phyloP scores from a whole-genome alignment of 73 alveolate species.

The Paramecium octaurelia region DNA sequence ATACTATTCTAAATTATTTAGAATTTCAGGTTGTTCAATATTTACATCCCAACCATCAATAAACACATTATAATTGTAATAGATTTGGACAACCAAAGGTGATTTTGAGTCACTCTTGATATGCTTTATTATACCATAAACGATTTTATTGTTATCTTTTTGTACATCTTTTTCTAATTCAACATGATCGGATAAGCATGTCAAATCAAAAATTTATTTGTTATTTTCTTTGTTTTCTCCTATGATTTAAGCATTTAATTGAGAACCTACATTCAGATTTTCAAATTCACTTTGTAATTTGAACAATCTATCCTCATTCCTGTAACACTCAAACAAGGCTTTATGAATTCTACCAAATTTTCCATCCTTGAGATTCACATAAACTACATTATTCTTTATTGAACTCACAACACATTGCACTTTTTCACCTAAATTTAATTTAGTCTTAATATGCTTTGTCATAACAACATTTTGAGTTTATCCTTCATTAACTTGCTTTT shows the following conservation, averaged over 20 bases:
- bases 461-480: neutral
- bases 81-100: neutral
- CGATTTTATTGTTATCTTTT: neutral
- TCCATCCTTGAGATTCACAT: constrained; percentile 40
- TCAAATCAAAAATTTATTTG: constrained; percentile 2
- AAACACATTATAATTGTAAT: neutral
- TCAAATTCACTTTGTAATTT: constrained; percentile 35
- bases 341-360: constrained; percentile 35
- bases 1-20: neutral
- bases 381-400: constrained; percentile 10
- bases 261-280: constrained; percentile 13
- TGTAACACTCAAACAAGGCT: neutral
- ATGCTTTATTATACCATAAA: neutral
- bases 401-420: constrained; percentile 6
- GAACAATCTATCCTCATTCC: neutral
- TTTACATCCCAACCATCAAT: constrained; percentile 31
- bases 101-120: neutral
- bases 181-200: neutral
- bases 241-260: neutral
- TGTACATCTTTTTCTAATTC: neutral
- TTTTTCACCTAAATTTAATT: neutral
- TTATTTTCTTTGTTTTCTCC: constrained; percentile 29
- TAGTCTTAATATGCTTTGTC: neutral
- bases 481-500: neutral
- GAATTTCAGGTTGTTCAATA: neutral